phyloP scores from a whole-genome alignment of 768 basidiomycete genomes.

The Cyathus striatus region DNA sequence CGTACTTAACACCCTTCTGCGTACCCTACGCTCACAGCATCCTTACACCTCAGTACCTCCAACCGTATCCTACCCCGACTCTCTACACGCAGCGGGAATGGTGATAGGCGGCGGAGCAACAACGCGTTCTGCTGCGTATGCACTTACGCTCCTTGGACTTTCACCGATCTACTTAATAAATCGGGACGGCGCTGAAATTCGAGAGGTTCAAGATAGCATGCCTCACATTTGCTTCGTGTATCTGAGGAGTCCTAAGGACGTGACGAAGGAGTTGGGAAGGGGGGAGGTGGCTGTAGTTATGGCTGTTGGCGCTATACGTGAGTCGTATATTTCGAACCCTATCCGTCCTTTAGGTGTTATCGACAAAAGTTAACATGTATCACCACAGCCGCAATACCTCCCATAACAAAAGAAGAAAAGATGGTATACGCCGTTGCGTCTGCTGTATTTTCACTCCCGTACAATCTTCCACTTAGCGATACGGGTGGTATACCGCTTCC shows the following conservation, averaged over 20 bases:
- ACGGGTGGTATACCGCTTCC: slow-evolving; percentile 17
- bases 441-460: slow-evolving; percentile 23
- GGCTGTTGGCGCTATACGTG: slow-evolving; percentile 31
- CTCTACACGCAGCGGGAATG: slow-evolving; percentile 20
- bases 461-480: slow-evolving; percentile 10
- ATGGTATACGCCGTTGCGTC: slow-evolving; percentile 26
- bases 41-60: slow-evolving; percentile 10
- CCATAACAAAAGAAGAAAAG: slow-evolving; percentile 21
- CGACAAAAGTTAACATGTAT: not conserved
- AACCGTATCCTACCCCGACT: too few relatives aligned
- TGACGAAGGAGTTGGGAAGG: slow-evolving; percentile 17
- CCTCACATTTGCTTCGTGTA: slow-evolving; percentile 21
- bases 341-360: not conserved
- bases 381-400: slow-evolving; percentile 19
- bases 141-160: slow-evolving; percentile 48
- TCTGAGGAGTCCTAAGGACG: slow-evolving; percentile 21
- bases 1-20: slow-evolving; percentile 24
- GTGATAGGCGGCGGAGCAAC: slow-evolving; percentile 34
- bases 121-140: slow-evolving; percentile 32
- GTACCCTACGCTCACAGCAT: slow-evolving; percentile 10
- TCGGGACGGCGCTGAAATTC: slow-evolving; percentile 25
- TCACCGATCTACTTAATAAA: slow-evolving; percentile 38
- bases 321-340: too few relatives aligned
- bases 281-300: slow-evolving; percentile 23
- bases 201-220: slow-evolving; percentile 18